Conservation (phyloP, 108 stramenopile genomes). For the Licmophora abbreviata region DNA sequence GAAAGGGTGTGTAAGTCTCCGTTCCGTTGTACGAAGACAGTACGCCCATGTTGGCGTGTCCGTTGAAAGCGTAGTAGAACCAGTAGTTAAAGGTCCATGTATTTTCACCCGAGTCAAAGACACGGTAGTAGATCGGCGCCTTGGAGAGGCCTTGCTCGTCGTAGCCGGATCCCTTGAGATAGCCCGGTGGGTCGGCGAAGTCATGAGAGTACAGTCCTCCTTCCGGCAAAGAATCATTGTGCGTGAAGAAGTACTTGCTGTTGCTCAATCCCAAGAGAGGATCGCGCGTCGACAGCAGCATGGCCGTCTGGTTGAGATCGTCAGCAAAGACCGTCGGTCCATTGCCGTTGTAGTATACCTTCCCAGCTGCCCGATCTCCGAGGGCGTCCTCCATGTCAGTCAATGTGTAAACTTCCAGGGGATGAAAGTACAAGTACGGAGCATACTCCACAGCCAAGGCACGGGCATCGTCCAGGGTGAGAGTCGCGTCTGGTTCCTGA, state of each 20-base stretch:
- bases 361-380: background rate
- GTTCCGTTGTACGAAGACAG: background rate
- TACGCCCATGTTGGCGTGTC: conserved; percentile 2
- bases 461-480: background rate
- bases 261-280: background rate
- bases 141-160: background rate
- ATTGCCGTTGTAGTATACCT: background rate
- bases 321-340: background rate
- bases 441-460: conserved; percentile 3
- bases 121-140: conserved; percentile 2
- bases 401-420: conserved; percentile 1
- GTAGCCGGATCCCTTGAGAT: background rate
- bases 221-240: background rate
- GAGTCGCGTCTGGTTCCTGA: background rate
- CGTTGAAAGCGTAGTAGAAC: background rate
- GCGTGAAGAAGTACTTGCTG: background rate
- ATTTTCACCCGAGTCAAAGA: conserved; percentile 1
- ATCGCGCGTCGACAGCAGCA: background rate
- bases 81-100: conserved; percentile 3
- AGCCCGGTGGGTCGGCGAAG: background rate
- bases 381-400: background rate
- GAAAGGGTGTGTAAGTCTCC: background rate
- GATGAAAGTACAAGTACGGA: background rate
- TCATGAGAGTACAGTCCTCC: background rate
- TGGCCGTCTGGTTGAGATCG: background rate